phyloP scores from a whole-genome alignment of 495 filamentous ascomycete species.

The Chlorociboria aeruginascens region DNA sequence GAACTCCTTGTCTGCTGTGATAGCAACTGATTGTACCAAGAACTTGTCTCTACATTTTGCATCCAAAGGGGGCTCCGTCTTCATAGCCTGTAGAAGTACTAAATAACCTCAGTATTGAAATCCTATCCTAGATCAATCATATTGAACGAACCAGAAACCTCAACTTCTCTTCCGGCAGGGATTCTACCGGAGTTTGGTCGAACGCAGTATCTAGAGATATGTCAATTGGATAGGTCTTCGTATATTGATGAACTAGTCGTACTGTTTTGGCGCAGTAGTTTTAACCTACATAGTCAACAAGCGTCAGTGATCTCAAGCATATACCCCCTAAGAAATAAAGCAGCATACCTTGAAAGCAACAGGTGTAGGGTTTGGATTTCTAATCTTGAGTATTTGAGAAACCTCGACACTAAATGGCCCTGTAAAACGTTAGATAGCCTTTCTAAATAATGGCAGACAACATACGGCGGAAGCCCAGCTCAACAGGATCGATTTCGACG shows the following conservation, averaged over 20 bases:
- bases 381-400: slow-evolving; percentile 68
- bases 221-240: slow-evolving; percentile 12
- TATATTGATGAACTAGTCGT: slow-evolving; percentile 27
- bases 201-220: slow-evolving; percentile 72
- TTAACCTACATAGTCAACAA: slow-evolving; percentile 56
- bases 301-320: background rate
- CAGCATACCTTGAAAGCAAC: slow-evolving; percentile 86
- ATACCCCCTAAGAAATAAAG: background rate
- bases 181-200: slow-evolving; percentile 94
- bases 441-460: slow-evolving; percentile 10
- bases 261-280: slow-evolving; percentile 98
- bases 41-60: slow-evolving; percentile 96
- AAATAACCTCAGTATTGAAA: slow-evolving; percentile 1
- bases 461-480: slow-evolving; percentile 90
- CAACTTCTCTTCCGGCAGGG: slow-evolving; percentile 74
- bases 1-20: slow-evolving; percentile 74
- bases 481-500: slow-evolving; percentile 78
- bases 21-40: slow-evolving; percentile 84
- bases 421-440: slow-evolving; percentile 30
- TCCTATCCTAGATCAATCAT: background rate
- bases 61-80: slow-evolving; percentile 76
- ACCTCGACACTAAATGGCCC: slow-evolving; percentile 91
- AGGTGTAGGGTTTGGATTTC: slow-evolving; percentile 64
- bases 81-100: slow-evolving; percentile 97
- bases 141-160: slow-evolving; percentile 69